These are phyloP conservation scores for Calonectria hongkongensis DNA, from an alignment of 2,329 filamentous ascomycete genomes.

Conservation along the genomic window DNA sequence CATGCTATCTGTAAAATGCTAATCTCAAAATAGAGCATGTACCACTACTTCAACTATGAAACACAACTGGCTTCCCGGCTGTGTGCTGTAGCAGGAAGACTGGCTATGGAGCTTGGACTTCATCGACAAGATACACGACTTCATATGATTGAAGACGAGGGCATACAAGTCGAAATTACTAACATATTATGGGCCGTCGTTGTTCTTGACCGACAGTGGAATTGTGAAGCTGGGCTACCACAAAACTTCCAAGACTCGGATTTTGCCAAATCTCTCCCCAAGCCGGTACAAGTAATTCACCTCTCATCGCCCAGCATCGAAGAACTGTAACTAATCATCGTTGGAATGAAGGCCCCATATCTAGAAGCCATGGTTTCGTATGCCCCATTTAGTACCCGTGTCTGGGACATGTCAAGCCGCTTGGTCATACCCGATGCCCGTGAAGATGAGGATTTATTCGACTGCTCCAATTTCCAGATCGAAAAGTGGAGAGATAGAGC, in stretches of 20 bases:
- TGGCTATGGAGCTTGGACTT: constrained; percentile 8
- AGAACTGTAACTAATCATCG: neutral
- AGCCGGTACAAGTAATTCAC: neutral
- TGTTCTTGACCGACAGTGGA: constrained; percentile 7
- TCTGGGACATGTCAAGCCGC: constrained; percentile 5
- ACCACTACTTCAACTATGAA: constrained; percentile 11
- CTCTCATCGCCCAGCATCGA: too few species aligned
- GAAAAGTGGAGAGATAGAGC: neutral
- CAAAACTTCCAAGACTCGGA: constrained; percentile 11
- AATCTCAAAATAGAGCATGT: neutral
- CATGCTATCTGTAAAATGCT: neutral
- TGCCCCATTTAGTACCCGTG: neutral
- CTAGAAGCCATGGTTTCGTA: neutral
- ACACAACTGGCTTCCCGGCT: neutral
- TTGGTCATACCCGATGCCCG: neutral
- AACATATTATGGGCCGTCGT: constrained; percentile 3
- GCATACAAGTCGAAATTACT: neutral
- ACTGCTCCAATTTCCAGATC: constrained; percentile 2
- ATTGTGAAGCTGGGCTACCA: neutral
- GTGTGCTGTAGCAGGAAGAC: neutral
- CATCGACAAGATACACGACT: neutral
- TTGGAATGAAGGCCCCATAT: neutral
- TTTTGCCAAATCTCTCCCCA: neutral
- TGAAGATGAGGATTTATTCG: neutral
- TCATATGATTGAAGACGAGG: neutral